Conservation (phyloP, 805 yeast species). For the Suhomyces faveliae region DNA sequence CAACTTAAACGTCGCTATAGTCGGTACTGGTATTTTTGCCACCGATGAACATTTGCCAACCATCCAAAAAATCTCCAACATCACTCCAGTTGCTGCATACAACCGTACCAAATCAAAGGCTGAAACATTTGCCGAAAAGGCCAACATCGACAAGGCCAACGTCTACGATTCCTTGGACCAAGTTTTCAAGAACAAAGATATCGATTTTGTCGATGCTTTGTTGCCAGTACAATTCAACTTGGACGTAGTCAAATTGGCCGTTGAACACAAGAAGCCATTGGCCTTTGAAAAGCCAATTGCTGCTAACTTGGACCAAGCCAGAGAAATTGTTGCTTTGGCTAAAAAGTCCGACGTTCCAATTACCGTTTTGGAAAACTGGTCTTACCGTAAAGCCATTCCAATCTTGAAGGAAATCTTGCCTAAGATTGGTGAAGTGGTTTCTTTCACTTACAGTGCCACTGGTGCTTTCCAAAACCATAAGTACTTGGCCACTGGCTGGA, state of each 20-base stretch:
- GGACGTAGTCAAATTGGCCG: slow-evolving; percentile 65
- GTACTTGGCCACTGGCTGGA: slow-evolving; percentile 76
- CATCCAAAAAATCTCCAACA: slow-evolving; percentile 48
- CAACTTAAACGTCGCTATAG: slow-evolving; percentile 56
- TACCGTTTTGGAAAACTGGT: slow-evolving; percentile 83
- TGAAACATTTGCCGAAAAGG: slow-evolving; percentile 65
- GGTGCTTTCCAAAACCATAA: slow-evolving; percentile 68
- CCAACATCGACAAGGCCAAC: slow-evolving; percentile 48
- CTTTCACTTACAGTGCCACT: slow-evolving; percentile 71
- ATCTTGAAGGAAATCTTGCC: slow-evolving; percentile 54
- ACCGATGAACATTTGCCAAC: slow-evolving; percentile 80
- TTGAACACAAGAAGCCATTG: slow-evolving; percentile 74
- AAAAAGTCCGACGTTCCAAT: slow-evolving; percentile 64
- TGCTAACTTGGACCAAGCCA: slow-evolving; percentile 77
- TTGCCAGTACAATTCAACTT: slow-evolving; percentile 85
- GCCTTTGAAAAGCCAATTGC: slow-evolving; percentile 91
- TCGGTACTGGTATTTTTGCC: slow-evolving; percentile 90
- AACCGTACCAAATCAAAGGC: slow-evolving; percentile 88
- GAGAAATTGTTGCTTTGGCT: slow-evolving; percentile 69
- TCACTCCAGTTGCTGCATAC: slow-evolving; percentile 66
- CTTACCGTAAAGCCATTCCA: slow-evolving; percentile 60
- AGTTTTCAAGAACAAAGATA: slow-evolving; percentile 61
- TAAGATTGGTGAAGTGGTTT: slow-evolving; percentile 68
- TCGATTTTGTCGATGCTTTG: slow-evolving; percentile 80
- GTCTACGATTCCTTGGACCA: slow-evolving; percentile 63